Evolutionary conservation across 1,139 yeast species (phyloP).

Genomic region (Zygosaccharomyces sapae): DNA sequence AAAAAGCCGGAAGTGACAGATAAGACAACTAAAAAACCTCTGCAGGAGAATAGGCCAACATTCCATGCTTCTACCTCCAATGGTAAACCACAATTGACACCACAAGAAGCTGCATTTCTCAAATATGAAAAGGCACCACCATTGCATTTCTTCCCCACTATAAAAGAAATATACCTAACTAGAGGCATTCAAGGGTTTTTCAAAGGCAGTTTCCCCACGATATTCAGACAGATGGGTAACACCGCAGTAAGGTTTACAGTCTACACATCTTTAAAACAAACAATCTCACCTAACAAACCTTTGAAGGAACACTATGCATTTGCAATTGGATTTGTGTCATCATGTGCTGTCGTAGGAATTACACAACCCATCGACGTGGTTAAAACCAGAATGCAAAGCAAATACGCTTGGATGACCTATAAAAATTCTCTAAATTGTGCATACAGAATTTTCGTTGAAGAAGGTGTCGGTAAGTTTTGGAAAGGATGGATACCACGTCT

Average conservation of each 20-base stretch:
- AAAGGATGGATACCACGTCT: constrained; percentile 79
- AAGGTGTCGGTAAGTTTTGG: constrained; percentile 67
- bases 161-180: constrained; percentile 63
- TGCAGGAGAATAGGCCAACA: constrained; percentile 17
- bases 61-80: constrained; percentile 22
- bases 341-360: constrained; percentile 61
- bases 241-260: constrained; percentile 82
- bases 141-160: constrained; percentile 48
- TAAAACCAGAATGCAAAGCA: constrained; percentile 84
- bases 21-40: constrained; percentile 9
- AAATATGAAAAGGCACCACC: constrained; percentile 50
- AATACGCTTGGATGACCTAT: constrained; percentile 47
- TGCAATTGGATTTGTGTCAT: constrained; percentile 54
- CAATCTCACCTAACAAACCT: constrained; percentile 50
- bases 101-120: constrained; percentile 20
- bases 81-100: constrained; percentile 7
- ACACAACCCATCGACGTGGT: constrained; percentile 93
- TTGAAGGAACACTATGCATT: constrained; percentile 46
- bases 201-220: constrained; percentile 78
- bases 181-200: constrained; percentile 76
- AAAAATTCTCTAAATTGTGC: constrained; percentile 71
- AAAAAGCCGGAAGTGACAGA: constrained; percentile 13
- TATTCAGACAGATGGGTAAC: constrained; percentile 71
- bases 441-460: constrained; percentile 62
- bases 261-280: constrained; percentile 71